phyloP scores from a whole-genome alignment of 305 asterid genomes.

The Fraxinus paxiana region DNA sequence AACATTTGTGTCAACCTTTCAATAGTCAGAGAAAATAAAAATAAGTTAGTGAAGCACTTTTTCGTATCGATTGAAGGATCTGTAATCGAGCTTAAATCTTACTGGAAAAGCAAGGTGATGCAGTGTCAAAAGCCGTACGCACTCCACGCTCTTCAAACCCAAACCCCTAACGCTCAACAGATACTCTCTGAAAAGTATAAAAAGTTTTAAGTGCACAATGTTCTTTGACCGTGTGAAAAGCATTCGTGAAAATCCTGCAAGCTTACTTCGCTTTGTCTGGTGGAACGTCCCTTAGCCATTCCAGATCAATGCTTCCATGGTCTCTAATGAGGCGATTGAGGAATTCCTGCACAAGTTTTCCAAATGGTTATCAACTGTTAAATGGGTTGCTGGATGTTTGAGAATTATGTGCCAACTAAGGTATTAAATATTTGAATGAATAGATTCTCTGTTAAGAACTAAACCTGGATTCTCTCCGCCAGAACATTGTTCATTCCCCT shows the following conservation, averaged over 20 bases:
- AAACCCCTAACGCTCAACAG: conserved; percentile 85
- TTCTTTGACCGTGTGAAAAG: not conserved
- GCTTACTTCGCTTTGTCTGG: conserved; percentile 97
- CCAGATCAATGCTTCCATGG: conserved; percentile 86
- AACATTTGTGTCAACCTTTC: conserved; percentile 95
- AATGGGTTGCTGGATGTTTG: conserved; percentile 12
- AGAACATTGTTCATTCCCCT: conserved; percentile 97
- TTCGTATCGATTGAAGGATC: conserved; percentile 10
- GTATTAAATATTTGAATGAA: conserved; percentile 9
- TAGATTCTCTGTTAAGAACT: conserved; percentile 10
- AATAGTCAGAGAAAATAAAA: conserved; percentile 27
- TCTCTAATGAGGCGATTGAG: conserved; percentile 77
- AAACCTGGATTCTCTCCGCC: conserved; percentile 91
- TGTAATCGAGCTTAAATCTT: conserved; percentile 35
- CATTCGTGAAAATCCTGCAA: conserved; percentile 11
- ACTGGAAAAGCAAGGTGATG: conserved; percentile 98
- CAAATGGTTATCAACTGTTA: conserved; percentile 28
- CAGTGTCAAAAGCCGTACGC: conserved; percentile 94
- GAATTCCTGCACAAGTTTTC: conserved; percentile 59
- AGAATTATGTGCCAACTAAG: conserved; percentile 2
- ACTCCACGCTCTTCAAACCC: conserved; percentile 96
- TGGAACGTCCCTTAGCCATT: conserved; percentile 94
- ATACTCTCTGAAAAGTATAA: conserved; percentile 66
- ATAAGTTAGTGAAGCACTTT: conserved; percentile 26
- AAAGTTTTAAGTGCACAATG: conserved; percentile 17